Evolutionary conservation across 768 basidiomycete genomes (phyloP).

Genomic region (Hemileccinum rubropunctum): DNA sequence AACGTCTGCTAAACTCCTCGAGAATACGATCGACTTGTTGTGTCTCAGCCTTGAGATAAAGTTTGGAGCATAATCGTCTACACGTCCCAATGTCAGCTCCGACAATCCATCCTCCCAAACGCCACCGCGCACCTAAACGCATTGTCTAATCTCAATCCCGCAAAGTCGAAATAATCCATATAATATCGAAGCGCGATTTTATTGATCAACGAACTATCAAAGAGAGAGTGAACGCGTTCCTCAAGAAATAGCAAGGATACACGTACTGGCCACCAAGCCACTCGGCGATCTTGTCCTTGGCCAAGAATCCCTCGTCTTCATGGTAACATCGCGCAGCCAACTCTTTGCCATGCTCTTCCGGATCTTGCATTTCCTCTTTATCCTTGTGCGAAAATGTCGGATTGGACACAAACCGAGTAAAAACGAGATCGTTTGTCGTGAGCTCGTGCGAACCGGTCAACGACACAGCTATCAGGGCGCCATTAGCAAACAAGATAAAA

Average conservation of each 20-base stretch:
- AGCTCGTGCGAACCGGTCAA: conserved; percentile 51
- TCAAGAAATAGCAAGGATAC: conserved; percentile 1
- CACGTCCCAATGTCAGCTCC: background rate
- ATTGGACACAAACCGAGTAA: conserved; percentile 43
- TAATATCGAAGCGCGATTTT: conserved; percentile 74
- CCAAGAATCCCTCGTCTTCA: conserved; percentile 81
- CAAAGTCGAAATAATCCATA: conserved; percentile 87
- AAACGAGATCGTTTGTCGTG: conserved; percentile 47
- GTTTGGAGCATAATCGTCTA: conserved; percentile 85
- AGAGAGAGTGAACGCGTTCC: background rate
- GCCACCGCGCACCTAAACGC: conserved; percentile 71
- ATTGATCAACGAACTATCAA: conserved; percentile 68
- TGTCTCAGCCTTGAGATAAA: conserved; percentile 93
- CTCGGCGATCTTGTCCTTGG: conserved; percentile 91
- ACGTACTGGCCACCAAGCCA: conserved; percentile 93
- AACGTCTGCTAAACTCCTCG: conserved; percentile 85
- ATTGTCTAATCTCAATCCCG: conserved; percentile 73
- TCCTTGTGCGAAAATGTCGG: conserved; percentile 40
- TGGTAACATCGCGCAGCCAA: conserved; percentile 78
- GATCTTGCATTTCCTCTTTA: conserved; percentile 57
- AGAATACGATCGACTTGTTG: conserved; percentile 98
- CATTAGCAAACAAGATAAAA: conserved; percentile 16
- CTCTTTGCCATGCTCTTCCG: conserved; percentile 64
- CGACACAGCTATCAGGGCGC: conserved; percentile 10
- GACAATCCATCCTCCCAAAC: background rate